phyloP scores from a whole-genome alignment of 306 rosid species.

The Fagus sylvatica region DNA sequence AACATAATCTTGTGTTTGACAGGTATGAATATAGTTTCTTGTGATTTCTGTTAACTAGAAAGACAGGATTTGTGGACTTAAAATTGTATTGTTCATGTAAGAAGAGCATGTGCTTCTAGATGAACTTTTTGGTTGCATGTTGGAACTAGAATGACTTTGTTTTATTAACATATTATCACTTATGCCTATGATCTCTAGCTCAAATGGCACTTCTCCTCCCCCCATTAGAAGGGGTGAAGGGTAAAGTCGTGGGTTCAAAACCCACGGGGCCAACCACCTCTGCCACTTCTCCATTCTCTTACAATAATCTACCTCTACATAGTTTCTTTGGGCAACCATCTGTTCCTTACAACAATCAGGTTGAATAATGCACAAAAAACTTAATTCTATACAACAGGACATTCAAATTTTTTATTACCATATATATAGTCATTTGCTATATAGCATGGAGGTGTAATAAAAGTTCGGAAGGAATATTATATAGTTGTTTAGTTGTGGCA shows the following conservation, averaged over 20 bases:
- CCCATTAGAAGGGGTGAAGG: too few species aligned
- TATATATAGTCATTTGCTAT: background rate
- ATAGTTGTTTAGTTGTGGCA: background rate
- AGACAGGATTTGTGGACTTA: too few species aligned
- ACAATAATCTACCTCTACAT: background rate
- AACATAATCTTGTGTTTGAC: conserved; percentile 75
- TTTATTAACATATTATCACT: too few species aligned
- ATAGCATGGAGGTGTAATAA: too few species aligned
- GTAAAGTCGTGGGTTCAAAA: too few species aligned
- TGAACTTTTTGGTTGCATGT: too few species aligned
- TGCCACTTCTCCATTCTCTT: background rate
- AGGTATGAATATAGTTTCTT: conserved; percentile 49
- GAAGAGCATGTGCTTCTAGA: too few species aligned
- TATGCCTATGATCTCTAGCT: too few species aligned
- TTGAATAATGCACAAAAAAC: background rate
- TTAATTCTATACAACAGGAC: background rate
- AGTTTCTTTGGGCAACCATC: background rate
- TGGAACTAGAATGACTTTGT: too few species aligned
- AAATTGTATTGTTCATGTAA: too few species aligned
- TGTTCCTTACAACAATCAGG: background rate
- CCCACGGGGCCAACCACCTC: background rate
- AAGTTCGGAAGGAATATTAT: background rate
- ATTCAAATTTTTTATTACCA: background rate
- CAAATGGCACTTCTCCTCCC: too few species aligned
- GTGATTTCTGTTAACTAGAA: background rate